Percentiles rank a stretch among this genome's conserved stretches.
Conservation (phyloP, 2,329 filamentous ascomycete genomes). For the Metarhizium humberi region DNA sequence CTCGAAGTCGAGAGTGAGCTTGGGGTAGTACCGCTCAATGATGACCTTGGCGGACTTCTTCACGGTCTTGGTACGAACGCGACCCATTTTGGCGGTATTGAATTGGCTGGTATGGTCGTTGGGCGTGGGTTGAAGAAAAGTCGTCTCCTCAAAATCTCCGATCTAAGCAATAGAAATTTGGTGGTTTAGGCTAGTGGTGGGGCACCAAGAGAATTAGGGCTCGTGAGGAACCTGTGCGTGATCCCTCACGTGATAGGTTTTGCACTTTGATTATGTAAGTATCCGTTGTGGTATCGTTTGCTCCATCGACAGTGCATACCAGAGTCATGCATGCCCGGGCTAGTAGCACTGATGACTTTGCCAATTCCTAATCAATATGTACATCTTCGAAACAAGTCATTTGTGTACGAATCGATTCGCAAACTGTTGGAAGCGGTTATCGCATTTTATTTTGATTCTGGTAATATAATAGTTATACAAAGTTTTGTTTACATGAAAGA, state of each 20-base stretch:
- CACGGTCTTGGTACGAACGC: conserved; percentile 61
- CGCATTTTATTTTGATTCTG: neutral
- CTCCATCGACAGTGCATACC: no score
- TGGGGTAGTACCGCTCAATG: conserved; percentile 97
- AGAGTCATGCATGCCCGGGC: no score
- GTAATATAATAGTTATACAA: conserved; percentile 8
- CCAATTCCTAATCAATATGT: no score
- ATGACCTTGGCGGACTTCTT: conserved; percentile 94
- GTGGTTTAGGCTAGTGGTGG: conserved; percentile 17
- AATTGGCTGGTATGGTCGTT: conserved; percentile 23
- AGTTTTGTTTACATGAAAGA: conserved; percentile 6
- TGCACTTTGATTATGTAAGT: neutral
- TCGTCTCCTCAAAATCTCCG: conserved; percentile 15
- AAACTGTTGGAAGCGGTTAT: neutral
- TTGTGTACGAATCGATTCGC: no score
- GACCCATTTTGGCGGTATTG: conserved; percentile 57
- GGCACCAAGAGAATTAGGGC: conserved; percentile 19
- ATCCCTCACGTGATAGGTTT: conserved; percentile 15
- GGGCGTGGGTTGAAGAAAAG: conserved; percentile 23
- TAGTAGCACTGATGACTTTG: no score
- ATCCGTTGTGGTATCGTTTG: no score
- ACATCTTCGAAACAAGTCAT: no score
- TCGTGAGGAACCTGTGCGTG: conserved; percentile 10
- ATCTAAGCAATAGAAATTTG: conserved; percentile 14
- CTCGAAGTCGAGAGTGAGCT: conserved; percentile 98